These are phyloP conservation scores for Gardenia jasminoides DNA, from an alignment of 257 asterid species.

Conservation along the genomic window DNA sequence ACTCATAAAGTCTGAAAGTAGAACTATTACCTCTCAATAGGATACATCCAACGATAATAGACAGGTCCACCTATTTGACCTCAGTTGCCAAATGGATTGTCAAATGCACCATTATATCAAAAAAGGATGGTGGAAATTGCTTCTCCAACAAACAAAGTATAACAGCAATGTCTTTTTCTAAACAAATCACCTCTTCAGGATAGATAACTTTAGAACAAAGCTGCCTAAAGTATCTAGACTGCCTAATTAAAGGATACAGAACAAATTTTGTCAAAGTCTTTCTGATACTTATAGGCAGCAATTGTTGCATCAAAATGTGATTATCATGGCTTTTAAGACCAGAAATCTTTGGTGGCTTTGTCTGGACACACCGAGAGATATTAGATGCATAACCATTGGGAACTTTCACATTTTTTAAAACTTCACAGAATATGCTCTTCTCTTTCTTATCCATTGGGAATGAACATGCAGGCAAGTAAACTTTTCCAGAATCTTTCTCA, in stretches of 20 bases:
- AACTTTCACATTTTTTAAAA: not conserved
- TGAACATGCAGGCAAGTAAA: no score
- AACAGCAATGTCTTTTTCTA: not conserved
- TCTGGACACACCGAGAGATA: not conserved
- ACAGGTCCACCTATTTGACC: not conserved
- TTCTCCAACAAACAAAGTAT: not conserved
- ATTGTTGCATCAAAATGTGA: not conserved
- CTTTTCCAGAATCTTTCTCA: no score
- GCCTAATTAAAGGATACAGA: not conserved
- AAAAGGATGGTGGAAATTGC: conserved; percentile 1
- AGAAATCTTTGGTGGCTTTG: not conserved
- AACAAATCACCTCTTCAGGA: not conserved
- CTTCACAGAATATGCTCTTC: no score
- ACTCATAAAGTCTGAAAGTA: no score
- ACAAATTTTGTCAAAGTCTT: not conserved
- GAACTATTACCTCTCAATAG: not conserved
- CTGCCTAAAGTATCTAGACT: not conserved
- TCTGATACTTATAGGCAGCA: not conserved
- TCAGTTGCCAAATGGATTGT: conserved; percentile 11
- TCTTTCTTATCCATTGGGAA: no score
- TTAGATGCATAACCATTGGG: not conserved
- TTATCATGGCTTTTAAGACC: not conserved
- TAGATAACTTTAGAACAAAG: not conserved
- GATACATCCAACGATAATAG: not conserved
- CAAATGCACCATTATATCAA: not conserved